phyloP scores from a whole-genome alignment of 257 asterid species.

The Solanum piurae region DNA sequence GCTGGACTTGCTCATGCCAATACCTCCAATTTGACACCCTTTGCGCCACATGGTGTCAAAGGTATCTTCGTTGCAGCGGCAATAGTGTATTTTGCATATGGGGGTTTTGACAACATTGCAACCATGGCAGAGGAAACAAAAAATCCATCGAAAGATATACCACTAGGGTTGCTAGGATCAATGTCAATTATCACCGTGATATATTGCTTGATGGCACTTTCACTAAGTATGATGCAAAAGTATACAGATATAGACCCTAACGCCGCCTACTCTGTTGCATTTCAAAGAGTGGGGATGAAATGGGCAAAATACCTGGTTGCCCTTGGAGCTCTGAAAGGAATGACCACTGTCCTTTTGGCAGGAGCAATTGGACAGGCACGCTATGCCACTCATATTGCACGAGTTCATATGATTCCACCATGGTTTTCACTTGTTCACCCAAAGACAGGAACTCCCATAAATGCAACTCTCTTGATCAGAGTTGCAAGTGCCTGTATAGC shows the following conservation, averaged over 20 bases:
- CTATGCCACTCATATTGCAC: constrained; percentile 43
- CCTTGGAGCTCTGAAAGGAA: constrained; percentile 54
- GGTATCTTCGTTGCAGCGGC: constrained; percentile 59
- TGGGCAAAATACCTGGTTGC: constrained; percentile 54
- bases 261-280: constrained; percentile 47
- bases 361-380: constrained; percentile 59
- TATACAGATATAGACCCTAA: constrained; percentile 34
- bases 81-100: constrained; percentile 44
- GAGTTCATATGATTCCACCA: constrained; percentile 58
- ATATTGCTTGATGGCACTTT: constrained; percentile 56
- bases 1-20: constrained; percentile 47
- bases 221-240: constrained; percentile 44
- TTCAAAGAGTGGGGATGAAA: constrained; percentile 47
- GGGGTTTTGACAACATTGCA: constrained; percentile 45
- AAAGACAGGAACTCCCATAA: constrained; percentile 52
- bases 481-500: constrained; percentile 31
- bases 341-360: constrained; percentile 47
- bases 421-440: constrained; percentile 59
- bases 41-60: constrained; percentile 32
- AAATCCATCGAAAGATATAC: constrained; percentile 41
- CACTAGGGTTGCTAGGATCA: constrained; percentile 46
- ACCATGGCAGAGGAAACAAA: constrained; percentile 58
- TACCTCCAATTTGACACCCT: constrained; percentile 35
- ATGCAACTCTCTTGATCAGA: constrained; percentile 38
- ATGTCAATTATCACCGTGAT: constrained; percentile 56